phyloP scores from a whole-genome alignment of 257 asterid species.

The Linderniella brevidens region DNA sequence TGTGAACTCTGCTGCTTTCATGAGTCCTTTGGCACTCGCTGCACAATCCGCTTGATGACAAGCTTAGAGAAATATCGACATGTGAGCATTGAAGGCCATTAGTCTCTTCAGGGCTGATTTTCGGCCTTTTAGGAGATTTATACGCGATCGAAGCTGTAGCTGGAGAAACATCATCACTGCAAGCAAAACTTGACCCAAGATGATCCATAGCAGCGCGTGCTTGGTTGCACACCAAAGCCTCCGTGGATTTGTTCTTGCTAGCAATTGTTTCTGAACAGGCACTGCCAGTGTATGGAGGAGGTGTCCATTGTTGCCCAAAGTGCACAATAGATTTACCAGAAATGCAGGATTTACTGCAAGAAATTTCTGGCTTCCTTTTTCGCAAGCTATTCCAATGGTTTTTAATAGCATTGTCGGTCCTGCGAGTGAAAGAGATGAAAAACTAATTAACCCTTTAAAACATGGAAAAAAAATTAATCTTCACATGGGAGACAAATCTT shows the following conservation, averaged over 20 bases:
- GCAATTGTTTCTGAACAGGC: constrained; percentile 22
- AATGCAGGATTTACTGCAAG: constrained; percentile 8
- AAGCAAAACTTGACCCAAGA: constrained; percentile 4
- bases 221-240: too few species aligned
- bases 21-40: constrained; percentile 17
- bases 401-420: constrained; percentile 75
- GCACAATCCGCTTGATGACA: constrained; percentile 24
- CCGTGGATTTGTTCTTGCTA: too few species aligned
- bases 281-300: constrained; percentile 11
- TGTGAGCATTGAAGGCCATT: constrained; percentile 16
- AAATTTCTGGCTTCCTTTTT: constrained; percentile 39
- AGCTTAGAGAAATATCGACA: constrained; percentile 31
- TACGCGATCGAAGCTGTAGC: constrained; percentile 11
- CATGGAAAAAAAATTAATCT: too few species aligned
- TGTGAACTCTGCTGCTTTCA: constrained; percentile 23
- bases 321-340: constrained; percentile 2
- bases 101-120: constrained; percentile 12
- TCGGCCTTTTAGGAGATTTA: constrained; percentile 32
- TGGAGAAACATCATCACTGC: constrained; percentile 10
- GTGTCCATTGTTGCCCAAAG: constrained; percentile 12
- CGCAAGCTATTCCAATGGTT: constrained; percentile 66
- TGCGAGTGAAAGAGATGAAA: constrained; percentile 10
- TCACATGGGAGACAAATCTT: too few species aligned
- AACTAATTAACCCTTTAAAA: too few species aligned
- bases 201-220: not conserved